phyloP scores from a whole-genome alignment of 108 stramenopile genomes.

The Mediolabrus comicus region DNA sequence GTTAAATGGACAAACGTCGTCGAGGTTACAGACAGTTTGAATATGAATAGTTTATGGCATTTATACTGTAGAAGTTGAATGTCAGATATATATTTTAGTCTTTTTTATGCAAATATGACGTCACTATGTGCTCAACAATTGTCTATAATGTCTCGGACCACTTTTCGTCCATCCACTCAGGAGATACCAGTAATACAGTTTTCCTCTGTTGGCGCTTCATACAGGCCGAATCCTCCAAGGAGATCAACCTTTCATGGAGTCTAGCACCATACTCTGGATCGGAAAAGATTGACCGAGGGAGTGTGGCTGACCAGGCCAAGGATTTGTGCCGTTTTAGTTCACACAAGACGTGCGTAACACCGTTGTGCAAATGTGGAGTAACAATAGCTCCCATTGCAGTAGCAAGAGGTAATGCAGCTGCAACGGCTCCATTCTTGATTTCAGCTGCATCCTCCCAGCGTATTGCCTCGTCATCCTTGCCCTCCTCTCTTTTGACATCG shows the following conservation, averaged over 20 bases:
- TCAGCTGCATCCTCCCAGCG: constrained; percentile 37
- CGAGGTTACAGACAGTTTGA: constrained; percentile 7
- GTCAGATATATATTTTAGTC: not conserved
- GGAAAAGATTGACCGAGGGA: constrained; percentile 24
- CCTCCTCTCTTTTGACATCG: constrained; percentile 8
- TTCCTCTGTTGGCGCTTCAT: not conserved
- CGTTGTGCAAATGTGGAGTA: constrained; percentile 52
- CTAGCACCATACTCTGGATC: constrained; percentile 13
- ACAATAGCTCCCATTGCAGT: constrained; percentile 56
- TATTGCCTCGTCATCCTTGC: constrained; percentile 1
- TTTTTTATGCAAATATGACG: too few relatives aligned
- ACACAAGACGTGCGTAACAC: constrained; percentile 64
- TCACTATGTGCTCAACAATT: too few relatives aligned
- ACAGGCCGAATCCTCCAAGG: constrained; percentile 24
- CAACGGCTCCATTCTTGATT: constrained; percentile 21
- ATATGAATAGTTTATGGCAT: not conserved
- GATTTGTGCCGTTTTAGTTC: constrained; percentile 43
- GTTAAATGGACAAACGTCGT: not conserved
- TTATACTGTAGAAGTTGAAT: not conserved
- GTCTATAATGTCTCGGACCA: not conserved
- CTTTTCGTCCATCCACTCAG: constrained; percentile 29
- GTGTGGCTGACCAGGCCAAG: constrained; percentile 30
- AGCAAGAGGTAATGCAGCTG: constrained; percentile 52
- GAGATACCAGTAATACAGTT: constrained; percentile 20
- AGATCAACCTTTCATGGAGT: constrained; percentile 18